Base-by-base conservation (phyloP, 108 stramenopile genomes). In the Nitzschia inconspicua region DNA sequence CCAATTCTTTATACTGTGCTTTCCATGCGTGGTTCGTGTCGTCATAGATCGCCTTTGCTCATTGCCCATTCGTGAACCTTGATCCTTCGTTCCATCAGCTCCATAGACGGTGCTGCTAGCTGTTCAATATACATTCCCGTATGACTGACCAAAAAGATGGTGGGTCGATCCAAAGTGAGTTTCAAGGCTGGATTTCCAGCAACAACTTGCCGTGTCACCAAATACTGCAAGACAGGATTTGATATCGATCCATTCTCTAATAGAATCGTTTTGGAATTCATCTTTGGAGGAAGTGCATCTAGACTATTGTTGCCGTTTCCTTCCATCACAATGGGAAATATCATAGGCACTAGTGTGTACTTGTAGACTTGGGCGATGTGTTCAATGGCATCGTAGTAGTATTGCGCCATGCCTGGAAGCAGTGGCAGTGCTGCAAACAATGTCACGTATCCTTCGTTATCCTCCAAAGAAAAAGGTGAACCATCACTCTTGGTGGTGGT, bases 381-480 rank as follows among this genome's bases (percentile, higher is more conserved):
- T 23, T 56, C 55, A 25, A 56, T 40, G 10, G 39, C 39, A n/a
- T 56, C 36, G 37, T 24, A 56, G 36, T 56, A 56, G 32, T 56
- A 56, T 13, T 56, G 10, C 23, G 36, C 36, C 34, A 56, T 40
- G 3, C 55, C 55, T 11, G 55, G 55, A 6, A 13, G 18, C 35
- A 56, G 25, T 3, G 55, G 55, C 3, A 56, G 8, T 0, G 40
- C 55, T 4, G 39, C 55, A 40, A 22, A 56, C 35, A 40, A 10
- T 18, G 55, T 56, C 13, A 56, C 30, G 37, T 56, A 56, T 40
- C 55, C 55, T 22, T 56, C 55, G 39, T 40, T 40, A 10, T 56
- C 39, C 23, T 56, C 55, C 22, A 52, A 8, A 10, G 46, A 47
- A 3, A 47, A 25, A 10, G 46, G 30, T 31, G 30, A 16, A 10